Conservation (phyloP, 345 rosid species). For the Eucalyptus leucophloia region DNA sequence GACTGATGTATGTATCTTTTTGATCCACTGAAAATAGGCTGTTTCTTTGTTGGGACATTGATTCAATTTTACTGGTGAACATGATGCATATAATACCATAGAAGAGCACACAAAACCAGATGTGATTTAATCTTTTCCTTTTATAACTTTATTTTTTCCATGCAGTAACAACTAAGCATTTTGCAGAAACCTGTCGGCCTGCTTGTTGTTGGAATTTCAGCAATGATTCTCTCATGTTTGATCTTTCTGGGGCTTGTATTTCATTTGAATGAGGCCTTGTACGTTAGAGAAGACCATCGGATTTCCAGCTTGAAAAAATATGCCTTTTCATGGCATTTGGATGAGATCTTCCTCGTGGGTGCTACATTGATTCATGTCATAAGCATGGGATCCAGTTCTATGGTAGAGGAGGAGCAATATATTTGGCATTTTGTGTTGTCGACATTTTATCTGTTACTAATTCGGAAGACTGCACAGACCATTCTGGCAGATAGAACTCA, state of each 20-base stretch:
- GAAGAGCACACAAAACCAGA: background rate
- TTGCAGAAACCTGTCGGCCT: constrained; percentile 72
- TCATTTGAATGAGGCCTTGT: constrained; percentile 26
- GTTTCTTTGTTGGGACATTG: background rate
- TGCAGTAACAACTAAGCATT: background rate
- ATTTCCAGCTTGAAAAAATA: background rate
- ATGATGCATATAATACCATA: background rate
- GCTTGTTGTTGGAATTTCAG: constrained; percentile 52
- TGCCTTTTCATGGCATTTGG: constrained; percentile 13
- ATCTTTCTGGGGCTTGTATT: constrained; percentile 31
- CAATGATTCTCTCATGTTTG: constrained; percentile 58
- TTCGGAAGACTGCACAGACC: constrained; percentile 42
- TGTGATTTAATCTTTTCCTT: background rate
- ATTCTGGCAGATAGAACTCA: constrained; percentile 2
- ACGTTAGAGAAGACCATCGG: constrained; percentile 7
- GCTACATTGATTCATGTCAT: constrained; percentile 39
- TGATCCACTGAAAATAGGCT: background rate
- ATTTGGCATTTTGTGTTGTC: constrained; percentile 75
- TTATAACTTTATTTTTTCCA: background rate
- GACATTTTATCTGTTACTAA: constrained; percentile 47
- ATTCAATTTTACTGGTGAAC: background rate
- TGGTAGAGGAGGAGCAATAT: constrained; percentile 98
- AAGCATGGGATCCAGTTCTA: constrained; percentile 92
- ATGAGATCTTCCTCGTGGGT: constrained; percentile 37
- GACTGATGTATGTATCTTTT: constrained; percentile 70